A percentile compares a stretch with the other conserved stretches of the same genome.
These are phyloP conservation scores for Deuterostichococcus epilithicus DNA, from an alignment of 139 green algal genomes.

Conservation along the genomic window DNA sequence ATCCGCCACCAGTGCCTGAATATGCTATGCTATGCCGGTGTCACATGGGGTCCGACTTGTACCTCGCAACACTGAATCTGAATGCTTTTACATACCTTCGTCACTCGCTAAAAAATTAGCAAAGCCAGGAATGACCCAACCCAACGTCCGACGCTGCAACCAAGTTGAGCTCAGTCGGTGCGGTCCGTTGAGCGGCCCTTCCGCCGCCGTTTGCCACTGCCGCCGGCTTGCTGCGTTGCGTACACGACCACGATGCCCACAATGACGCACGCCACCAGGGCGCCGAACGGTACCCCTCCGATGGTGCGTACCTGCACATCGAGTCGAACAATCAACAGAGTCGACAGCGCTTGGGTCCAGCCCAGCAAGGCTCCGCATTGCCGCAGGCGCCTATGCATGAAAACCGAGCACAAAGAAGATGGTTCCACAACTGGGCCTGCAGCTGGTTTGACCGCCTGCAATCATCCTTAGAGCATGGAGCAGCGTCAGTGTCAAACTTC, in stretches of 20 bases:
- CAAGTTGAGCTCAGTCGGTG: conserved; percentile 33
- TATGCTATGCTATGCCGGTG: too few relatives aligned
- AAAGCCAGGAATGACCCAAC: too few relatives aligned
- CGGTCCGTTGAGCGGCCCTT: conserved; percentile 53
- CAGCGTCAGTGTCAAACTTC: too few relatives aligned
- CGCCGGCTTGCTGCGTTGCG: conserved; percentile 56
- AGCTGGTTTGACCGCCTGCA: not conserved
- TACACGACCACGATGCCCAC: conserved; percentile 80
- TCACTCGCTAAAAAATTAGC: too few relatives aligned
- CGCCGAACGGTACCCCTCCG: conserved; percentile 72
- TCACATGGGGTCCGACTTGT: too few relatives aligned
- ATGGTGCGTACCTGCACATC: conserved; percentile 59
- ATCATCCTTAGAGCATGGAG: not conserved
- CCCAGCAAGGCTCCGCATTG: not conserved
- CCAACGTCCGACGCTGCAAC: too few relatives aligned
- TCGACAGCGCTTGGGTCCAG: not conserved
- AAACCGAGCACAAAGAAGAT: too few relatives aligned
- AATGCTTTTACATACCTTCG: too few relatives aligned
- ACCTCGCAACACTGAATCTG: too few relatives aligned
- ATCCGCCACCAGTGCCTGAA: too few relatives aligned
- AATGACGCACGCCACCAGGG: conserved; percentile 78
- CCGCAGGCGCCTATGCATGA: not conserved
- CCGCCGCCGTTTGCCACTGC: not conserved
- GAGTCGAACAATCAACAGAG: not conserved
- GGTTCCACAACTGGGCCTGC: too few relatives aligned